phyloP scores from a whole-genome alignment of 495 filamentous ascomycete genomes.

The Talaromyces ruber region DNA sequence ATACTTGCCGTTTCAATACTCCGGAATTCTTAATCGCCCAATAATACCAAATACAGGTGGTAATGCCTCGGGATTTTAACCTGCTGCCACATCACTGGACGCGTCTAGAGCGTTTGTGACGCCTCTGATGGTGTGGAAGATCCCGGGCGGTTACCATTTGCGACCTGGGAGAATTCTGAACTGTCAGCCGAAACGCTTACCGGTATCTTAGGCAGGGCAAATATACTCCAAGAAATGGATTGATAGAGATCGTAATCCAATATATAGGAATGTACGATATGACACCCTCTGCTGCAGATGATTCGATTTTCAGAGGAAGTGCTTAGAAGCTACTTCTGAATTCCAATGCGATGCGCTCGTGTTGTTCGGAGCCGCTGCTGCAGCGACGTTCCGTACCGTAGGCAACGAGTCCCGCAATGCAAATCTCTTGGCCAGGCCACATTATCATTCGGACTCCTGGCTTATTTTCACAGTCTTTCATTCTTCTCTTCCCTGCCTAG shows the following conservation, averaged over 20 bases:
- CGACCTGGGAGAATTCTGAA: not conserved
- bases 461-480: not conserved
- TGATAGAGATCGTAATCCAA: not conserved
- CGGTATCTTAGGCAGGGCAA: not conserved
- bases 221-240: not conserved
- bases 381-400: not conserved
- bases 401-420: not conserved
- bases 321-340: not conserved
- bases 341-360: not conserved
- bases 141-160: not conserved
- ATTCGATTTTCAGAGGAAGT: not conserved
- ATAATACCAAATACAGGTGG: conserved; percentile 4
- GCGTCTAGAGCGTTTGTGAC: not conserved
- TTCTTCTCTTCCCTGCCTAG: not conserved
- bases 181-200: not conserved
- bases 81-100: not conserved
- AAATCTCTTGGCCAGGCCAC: not conserved
- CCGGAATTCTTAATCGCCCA: not conserved
- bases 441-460: not conserved
- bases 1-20: not conserved
- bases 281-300: not conserved
- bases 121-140: not conserved
- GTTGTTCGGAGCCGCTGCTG: not conserved
- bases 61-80: not conserved
- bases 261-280: not conserved